Evolutionary conservation across 441 rosid genomes (phyloP), one percentile per base, ranked within the genome.

Genomic region (Corymbia calophylla): DNA sequence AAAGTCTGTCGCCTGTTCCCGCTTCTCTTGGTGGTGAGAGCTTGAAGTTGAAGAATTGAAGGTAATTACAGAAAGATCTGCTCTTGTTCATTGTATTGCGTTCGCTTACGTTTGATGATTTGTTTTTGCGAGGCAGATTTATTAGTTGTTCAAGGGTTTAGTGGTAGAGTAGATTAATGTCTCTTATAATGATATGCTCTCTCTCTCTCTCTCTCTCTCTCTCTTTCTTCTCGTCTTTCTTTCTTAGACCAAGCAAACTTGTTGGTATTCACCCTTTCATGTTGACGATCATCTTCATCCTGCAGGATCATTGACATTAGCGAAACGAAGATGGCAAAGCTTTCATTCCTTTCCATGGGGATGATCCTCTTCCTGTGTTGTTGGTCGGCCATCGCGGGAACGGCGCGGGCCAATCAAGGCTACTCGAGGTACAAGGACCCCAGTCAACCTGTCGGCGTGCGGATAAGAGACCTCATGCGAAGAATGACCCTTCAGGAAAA

Each of bases 401-500:
- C 1, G 29, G 87, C 16, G 11, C 51, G 51, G 10, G 51, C 84
- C 2, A 47, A 54, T 31, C 87, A 0, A 53, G 87, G 27, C 29
- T 55, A 86, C 60, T 23, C 49, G 7, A 86, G 32, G 60, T 89
- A 89, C 90, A 89, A 86, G 88, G 90, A 89, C 66, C 90, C 88
- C 27, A 27, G 55, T 47, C 88, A 60, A 81, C 62, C 88, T 27
- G 12, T 66, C 53, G 17, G 18, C 15, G 19, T 14, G 25, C 66
- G 88, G 85, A 89, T 86, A 18, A 86, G 44, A n/a, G 87, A 86
- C 90, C 90, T 89, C 81, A 85, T 89, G 88, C 25, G 4, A 29
- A 86, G 88, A 27, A 89, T 89, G 90, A 85, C 88, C 11, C 88
- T 89, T 11, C n/a, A 77, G 9, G 90, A 89, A 55, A 89, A 89